Evolutionary conservation across 495 filamentous ascomycete genomes (phyloP).

Genomic region (Aspergillus taichungensis): DNA sequence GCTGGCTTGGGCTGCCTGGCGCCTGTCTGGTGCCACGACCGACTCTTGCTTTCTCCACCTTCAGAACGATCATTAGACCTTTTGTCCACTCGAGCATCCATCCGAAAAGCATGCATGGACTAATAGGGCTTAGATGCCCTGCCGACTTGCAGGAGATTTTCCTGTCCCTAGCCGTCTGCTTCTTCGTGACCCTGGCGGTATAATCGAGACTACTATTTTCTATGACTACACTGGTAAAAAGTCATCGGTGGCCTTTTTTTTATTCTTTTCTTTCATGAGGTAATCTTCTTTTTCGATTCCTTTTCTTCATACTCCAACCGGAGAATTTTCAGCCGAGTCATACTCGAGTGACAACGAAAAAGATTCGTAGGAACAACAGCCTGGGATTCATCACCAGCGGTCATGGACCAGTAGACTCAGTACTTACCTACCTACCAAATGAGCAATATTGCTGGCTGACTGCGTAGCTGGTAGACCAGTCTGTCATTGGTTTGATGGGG

Average conservation of each 20-base stretch:
- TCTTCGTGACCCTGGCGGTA: not conserved
- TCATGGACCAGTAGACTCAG: too few relatives aligned
- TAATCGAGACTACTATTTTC: too few relatives aligned
- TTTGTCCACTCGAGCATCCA: not conserved
- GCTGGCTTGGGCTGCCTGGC: conserved; percentile 27
- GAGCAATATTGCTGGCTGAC: too few relatives aligned
- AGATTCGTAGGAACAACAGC: too few relatives aligned
- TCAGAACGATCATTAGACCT: conserved; percentile 5
- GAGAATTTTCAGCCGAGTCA: not conserved
- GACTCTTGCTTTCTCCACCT: conserved; percentile 14
- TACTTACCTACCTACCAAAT: too few relatives aligned
- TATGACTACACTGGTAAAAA: too few relatives aligned
- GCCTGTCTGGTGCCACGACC: conserved; percentile 38
- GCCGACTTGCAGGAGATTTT: conserved; percentile 4
- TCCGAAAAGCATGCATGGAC: conserved; percentile 27
- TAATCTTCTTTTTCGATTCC: not conserved
- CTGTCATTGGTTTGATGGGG: too few relatives aligned
- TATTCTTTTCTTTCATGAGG: not conserved
- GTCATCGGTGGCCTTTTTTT: too few relatives aligned
- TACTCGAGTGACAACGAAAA: too few relatives aligned
- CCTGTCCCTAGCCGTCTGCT: conserved; percentile 10
- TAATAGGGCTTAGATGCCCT: conserved; percentile 26
- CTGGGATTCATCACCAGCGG: too few relatives aligned
- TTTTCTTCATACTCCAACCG: not conserved
- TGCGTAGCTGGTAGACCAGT: too few relatives aligned